Evolutionary conservation across 805 yeast genomes (phyloP).

Genomic region (Pichia insulana): DNA sequence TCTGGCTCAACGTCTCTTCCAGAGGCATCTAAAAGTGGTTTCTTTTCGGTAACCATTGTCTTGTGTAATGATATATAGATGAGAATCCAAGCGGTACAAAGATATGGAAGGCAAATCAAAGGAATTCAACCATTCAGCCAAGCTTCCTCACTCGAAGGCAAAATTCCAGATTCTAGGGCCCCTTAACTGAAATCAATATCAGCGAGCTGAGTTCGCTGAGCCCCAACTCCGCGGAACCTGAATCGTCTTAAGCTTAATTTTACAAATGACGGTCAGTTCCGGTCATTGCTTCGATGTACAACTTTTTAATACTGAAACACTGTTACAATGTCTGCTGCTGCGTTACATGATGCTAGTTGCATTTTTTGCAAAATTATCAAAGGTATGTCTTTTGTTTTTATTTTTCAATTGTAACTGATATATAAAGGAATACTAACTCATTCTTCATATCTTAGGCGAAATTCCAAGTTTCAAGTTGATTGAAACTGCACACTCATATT

Average conservation of each 20-base stretch:
- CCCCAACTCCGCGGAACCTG: no score
- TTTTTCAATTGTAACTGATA: no score
- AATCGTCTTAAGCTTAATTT: no score
- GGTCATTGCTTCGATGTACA: neutral
- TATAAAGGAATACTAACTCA: conserved; percentile 1
- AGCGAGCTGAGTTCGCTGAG: no score
- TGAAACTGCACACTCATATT: conserved; percentile 74
- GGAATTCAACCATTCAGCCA: no score
- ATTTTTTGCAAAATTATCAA: conserved; percentile 91
- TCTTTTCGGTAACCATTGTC: conserved; percentile 19
- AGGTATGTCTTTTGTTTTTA: conserved; percentile 37
- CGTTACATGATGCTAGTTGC: conserved; percentile 49
- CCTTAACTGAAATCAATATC: no score
- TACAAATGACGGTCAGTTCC: no score
- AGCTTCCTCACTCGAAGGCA: no score
- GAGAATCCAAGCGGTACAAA: no score
- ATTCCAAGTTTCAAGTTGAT: conserved; percentile 87
- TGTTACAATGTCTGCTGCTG: conserved; percentile 27
- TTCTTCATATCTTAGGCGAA: conserved; percentile 48
- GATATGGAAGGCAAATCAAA: neutral
- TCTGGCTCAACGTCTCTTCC: conserved; percentile 28
- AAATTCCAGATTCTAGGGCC: no score
- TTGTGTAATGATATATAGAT: no score
- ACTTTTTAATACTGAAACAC: neutral
- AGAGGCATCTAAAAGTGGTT: conserved; percentile 31